Evolutionary conservation across 2,329 filamentous ascomycete genomes (phyloP), one percentile per base, ranked within the genome.

Genomic region (Pleomassaria siparia): DNA sequence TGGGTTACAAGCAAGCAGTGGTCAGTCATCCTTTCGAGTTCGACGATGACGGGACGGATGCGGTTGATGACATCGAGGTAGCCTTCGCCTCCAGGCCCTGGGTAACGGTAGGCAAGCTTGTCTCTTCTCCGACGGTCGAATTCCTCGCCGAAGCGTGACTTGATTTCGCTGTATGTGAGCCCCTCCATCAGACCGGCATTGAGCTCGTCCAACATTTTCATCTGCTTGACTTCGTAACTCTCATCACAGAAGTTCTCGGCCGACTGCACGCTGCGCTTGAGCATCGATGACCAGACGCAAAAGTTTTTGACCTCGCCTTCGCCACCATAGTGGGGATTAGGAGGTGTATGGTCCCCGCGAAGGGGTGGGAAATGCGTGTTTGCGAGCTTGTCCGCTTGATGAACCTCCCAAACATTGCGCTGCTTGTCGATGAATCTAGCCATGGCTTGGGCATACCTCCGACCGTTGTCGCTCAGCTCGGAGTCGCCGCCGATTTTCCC

Each of bases 231-330:
- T 57, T 97, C 94, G 68, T 92, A 71, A 44, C 96, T 89, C 18
- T 97, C 92, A 55, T 97, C 94, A 58, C 95, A 88, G 69, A 97
- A 99, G 69, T 88, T 87, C 55, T 94, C 85, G 0, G 88, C 91
- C 0, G 91, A 95, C 65, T 96, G 85, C 42, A 94, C 86, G 50
- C 89, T 91, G 55, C 94, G 88, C 67, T 88, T 87, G 54, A 99
- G 82, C 92, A 97, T 97, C 2, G 89, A 95, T 0, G 92, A 96
- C 94, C 94, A 99, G 13, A 99, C 89, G 70, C 94, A 99, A 67
- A 96, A 97, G 67, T 90, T 90, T 76, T 96, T 95, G 63, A 88
- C 81, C 22, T 73, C 72, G 16, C 56, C 52, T 12, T 72, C 69
- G 35, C 56, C 61, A 44, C 73, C 72, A 58, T 86, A 86, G 66